These are phyloP conservation scores for Aspergillus hancockii DNA, from an alignment of 495 filamentous ascomycete species.

Conservation along the genomic window DNA sequence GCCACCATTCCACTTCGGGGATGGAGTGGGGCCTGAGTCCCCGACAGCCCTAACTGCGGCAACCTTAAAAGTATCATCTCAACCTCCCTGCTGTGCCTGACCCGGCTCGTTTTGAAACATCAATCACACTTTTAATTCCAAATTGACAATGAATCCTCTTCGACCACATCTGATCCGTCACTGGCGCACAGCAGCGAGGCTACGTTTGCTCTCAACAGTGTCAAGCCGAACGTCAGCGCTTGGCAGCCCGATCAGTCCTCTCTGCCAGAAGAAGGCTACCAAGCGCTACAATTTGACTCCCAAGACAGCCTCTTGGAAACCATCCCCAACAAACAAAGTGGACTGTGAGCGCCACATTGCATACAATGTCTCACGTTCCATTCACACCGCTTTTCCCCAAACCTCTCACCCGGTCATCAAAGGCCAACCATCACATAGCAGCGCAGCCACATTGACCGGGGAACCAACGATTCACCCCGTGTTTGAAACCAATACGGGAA, in stretches of 20 bases:
- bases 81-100: background rate
- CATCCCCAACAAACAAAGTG: background rate
- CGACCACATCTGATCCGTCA: background rate
- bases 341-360: background rate
- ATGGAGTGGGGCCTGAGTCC: background rate
- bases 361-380: background rate
- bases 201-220: background rate
- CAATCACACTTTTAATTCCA: background rate
- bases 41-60: background rate
- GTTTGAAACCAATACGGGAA: constrained; percentile 43
- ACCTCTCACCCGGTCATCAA: background rate
- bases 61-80: background rate
- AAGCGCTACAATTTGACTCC: background rate
- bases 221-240: background rate
- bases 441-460: background rate
- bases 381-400: background rate
- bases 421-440: background rate
- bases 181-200: background rate
- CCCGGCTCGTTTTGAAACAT: too few relatives aligned
- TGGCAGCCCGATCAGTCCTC: background rate
- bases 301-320: background rate
- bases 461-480: constrained; percentile 37
- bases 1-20: background rate
- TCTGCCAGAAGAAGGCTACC: background rate
- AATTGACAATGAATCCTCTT: background rate